phyloP scores from a whole-genome alignment of 441 rosid genomes.

The Croton setiger region DNA sequence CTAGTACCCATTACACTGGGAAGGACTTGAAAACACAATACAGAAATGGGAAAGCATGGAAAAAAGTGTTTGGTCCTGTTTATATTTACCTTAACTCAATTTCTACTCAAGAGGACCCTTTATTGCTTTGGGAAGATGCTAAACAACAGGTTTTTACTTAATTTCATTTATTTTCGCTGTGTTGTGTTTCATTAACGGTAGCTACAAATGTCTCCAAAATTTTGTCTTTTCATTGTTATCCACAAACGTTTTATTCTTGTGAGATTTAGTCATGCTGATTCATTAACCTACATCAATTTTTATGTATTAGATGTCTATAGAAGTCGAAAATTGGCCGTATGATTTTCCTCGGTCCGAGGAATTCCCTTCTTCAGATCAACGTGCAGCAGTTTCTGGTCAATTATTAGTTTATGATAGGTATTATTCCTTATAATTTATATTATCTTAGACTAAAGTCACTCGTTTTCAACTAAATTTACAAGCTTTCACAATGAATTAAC shows the following conservation, averaged over 20 bases:
- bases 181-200: too few species aligned
- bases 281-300: too few species aligned
- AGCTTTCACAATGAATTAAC: not conserved
- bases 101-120: conserved; percentile 31
- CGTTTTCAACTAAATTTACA: not conserved
- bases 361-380: conserved; percentile 41
- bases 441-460: not conserved
- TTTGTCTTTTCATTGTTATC: too few species aligned
- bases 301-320: conserved; percentile 39
- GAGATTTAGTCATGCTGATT: too few species aligned
- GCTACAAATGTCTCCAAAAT: too few species aligned
- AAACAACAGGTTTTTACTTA: conserved; percentile 47
- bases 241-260: too few species aligned
- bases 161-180: not conserved
- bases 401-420: conserved; percentile 57
- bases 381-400: conserved; percentile 64
- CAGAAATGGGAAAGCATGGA: conserved; percentile 68
- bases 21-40: conserved; percentile 56
- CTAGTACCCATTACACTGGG: conserved; percentile 77
- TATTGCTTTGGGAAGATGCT: conserved; percentile 70
- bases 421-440: too few species aligned
- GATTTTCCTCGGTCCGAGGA: conserved; percentile 55
- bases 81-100: conserved; percentile 55
- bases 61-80: conserved; percentile 80
- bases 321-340: conserved; percentile 78